A percentile compares a stretch with the other conserved stretches of the same genome.
Conservation (phyloP, 306 rosid species). For the Dicorynia guianensis region DNA sequence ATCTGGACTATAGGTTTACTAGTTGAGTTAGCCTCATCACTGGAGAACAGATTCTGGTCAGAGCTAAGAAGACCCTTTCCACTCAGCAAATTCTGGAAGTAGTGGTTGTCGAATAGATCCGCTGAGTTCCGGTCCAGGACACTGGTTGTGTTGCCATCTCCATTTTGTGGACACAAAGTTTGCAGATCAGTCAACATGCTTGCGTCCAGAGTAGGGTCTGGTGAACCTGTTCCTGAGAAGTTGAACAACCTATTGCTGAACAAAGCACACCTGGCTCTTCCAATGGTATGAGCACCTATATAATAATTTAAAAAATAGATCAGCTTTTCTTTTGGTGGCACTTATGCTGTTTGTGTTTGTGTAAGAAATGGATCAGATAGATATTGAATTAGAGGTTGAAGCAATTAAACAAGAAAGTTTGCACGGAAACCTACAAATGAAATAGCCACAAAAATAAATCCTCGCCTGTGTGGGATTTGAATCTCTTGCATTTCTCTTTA, state of each 20-base stretch:
- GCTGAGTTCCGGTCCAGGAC: constrained; percentile 70
- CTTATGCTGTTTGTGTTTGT: no score
- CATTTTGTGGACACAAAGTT: constrained; percentile 61
- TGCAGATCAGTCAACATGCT: constrained; percentile 64
- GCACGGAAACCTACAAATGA: no score
- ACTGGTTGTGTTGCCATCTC: constrained; percentile 67
- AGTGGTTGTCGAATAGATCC: constrained; percentile 88
- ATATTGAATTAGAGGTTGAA: no score
- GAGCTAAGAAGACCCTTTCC: constrained; percentile 78
- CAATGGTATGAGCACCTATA: constrained; percentile 87
- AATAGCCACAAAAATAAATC: no score
- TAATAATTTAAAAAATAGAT: not conserved
- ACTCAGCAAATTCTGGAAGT: constrained; percentile 65
- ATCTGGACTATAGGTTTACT: constrained; percentile 61
- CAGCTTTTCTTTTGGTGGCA: not conserved
- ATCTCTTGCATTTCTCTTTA: no score
- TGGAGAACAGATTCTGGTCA: constrained; percentile 71
- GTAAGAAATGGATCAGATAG: no score
- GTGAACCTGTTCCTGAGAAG: constrained; percentile 64
- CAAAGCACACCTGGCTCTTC: constrained; percentile 66
- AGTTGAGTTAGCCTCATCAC: constrained; percentile 53
- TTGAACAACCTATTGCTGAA: constrained; percentile 80
- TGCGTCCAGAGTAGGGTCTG: constrained; percentile 68
- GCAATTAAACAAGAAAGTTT: no score
- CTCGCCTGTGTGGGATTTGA: no score